Evolutionary conservation across 257 asterid species (phyloP).

Genomic region (Gentiana straminea): DNA sequence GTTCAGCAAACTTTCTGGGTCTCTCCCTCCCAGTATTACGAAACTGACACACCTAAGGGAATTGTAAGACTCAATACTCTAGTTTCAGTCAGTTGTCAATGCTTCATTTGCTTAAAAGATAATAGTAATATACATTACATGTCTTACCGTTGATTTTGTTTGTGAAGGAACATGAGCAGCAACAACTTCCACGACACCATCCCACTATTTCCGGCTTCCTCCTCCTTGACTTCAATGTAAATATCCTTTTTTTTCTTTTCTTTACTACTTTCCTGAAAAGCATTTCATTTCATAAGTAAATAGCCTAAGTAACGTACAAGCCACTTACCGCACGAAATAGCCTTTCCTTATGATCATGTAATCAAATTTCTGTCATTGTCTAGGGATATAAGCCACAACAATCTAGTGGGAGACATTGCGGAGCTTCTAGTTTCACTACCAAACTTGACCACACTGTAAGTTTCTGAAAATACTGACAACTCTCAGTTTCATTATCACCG

Average conservation of each 20-base stretch:
- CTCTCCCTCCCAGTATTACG: constrained; percentile 45
- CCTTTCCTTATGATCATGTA: background rate
- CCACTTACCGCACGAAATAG: background rate
- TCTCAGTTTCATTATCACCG: background rate
- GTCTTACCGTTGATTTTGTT: constrained; percentile 4
- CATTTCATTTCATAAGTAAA: no score
- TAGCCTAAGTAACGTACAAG: background rate
- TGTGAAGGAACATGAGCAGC: constrained; percentile 49
- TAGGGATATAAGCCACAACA: constrained; percentile 63
- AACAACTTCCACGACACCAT: constrained; percentile 35
- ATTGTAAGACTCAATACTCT: constrained; percentile 29
- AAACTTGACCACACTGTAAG: constrained; percentile 42
- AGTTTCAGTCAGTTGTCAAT: background rate
- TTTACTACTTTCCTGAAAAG: no score
- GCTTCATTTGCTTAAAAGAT: background rate
- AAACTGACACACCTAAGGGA: constrained; percentile 43
- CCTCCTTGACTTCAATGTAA: constrained; percentile 37
- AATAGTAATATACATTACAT: background rate
- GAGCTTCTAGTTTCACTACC: constrained; percentile 24
- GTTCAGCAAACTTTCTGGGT: constrained; percentile 29
- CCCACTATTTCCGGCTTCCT: constrained; percentile 35
- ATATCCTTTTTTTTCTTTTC: background rate
- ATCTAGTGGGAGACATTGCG: constrained; percentile 41
- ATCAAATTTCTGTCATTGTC: constrained; percentile 8
- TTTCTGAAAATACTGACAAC: background rate